Percentiles rank a stretch among this genome's conserved stretches.
Evolutionary conservation across 1,284 basidiomycete species (phyloP).

Genomic region (Pyrrhoderma lamaoense): DNA sequence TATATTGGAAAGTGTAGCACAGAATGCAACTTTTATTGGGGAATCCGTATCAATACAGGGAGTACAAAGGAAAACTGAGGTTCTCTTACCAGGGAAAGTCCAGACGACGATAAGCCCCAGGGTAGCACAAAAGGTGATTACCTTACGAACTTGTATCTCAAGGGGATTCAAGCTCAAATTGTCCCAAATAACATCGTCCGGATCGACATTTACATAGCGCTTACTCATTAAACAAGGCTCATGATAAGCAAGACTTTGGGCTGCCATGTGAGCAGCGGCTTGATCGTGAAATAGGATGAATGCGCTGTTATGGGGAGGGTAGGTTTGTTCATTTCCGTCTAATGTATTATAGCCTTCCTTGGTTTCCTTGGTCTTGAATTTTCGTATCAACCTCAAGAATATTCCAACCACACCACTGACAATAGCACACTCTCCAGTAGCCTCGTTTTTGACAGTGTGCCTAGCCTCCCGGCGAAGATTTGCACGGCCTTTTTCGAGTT

Average conservation of each 20-base stretch:
- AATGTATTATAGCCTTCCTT: too few relatives aligned
- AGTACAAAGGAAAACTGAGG: not conserved
- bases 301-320: conserved; percentile 73
- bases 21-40: conserved; percentile 55
- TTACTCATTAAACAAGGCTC: conserved; percentile 72
- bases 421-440: not conserved
- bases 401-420: conserved; percentile 5
- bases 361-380: not conserved
- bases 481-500: conserved; percentile 8
- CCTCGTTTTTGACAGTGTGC: not conserved
- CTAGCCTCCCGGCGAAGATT: conserved; percentile 1
- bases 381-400: conserved; percentile 1
- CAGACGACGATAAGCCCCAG: conserved; percentile 64
- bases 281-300: conserved; percentile 94
- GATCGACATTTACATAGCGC: conserved; percentile 69
- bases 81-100: conserved; percentile 45
- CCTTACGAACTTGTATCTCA: conserved; percentile 62
- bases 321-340: conserved; percentile 26
- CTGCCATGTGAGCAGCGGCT: conserved; percentile 83
- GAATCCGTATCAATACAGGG: not conserved
- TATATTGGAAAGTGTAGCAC: conserved; percentile 83
- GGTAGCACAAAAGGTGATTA: conserved; percentile 55
- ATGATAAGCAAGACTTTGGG: conserved; percentile 67
- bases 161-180: conserved; percentile 89
- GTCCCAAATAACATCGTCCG: conserved; percentile 85